These are phyloP conservation scores for Lasiodiplodia hormozganensis DNA, from an alignment of 2,329 filamentous ascomycete species.

Conservation along the genomic window DNA sequence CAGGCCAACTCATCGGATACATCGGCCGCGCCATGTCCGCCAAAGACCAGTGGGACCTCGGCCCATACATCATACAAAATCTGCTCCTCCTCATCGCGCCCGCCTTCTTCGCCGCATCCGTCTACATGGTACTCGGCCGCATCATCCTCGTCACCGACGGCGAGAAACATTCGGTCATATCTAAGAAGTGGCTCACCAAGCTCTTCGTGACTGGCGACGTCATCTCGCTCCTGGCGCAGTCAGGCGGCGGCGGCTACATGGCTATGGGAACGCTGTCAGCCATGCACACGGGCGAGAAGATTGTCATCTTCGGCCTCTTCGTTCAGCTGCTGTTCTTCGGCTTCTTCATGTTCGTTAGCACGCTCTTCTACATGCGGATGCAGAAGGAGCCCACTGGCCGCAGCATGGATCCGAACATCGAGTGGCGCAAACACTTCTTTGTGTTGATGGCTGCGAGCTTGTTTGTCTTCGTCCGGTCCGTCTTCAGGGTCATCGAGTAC, in stretches of 20 bases:
- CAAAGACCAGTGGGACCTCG: slow-evolving; percentile 42
- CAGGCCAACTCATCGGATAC: slow-evolving; percentile 61
- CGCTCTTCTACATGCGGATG: slow-evolving; percentile 40
- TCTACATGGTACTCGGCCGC: slow-evolving; percentile 54
- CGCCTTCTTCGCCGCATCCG: slow-evolving; percentile 54
- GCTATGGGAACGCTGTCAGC: not conserved
- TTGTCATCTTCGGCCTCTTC: slow-evolving; percentile 58
- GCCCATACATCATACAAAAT: slow-evolving; percentile 52
- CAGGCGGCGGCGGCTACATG: slow-evolving; percentile 17
- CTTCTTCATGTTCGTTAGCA: slow-evolving; percentile 53
- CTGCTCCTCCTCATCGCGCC: slow-evolving; percentile 55
- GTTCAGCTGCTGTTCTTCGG: slow-evolving; percentile 60
- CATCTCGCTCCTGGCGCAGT: slow-evolving; percentile 43
- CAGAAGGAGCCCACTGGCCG: slow-evolving; percentile 31
- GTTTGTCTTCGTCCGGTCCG: slow-evolving; percentile 57
- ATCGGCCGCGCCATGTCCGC: slow-evolving; percentile 51
- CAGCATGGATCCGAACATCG: not conserved
- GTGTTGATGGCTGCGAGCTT: slow-evolving; percentile 52
- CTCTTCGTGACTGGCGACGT: slow-evolving; percentile 52
- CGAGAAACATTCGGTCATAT: slow-evolving; percentile 46
- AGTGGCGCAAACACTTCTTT: slow-evolving; percentile 45
- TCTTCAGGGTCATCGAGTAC: slow-evolving; percentile 60
- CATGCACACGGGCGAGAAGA: slow-evolving; percentile 43
- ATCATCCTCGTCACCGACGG: slow-evolving; percentile 45
- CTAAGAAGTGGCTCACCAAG: slow-evolving; percentile 47